Evolutionary conservation across 257 asterid genomes (phyloP), one percentile per base, ranked within the genome.

Genomic region (Solanum paucissectum): DNA sequence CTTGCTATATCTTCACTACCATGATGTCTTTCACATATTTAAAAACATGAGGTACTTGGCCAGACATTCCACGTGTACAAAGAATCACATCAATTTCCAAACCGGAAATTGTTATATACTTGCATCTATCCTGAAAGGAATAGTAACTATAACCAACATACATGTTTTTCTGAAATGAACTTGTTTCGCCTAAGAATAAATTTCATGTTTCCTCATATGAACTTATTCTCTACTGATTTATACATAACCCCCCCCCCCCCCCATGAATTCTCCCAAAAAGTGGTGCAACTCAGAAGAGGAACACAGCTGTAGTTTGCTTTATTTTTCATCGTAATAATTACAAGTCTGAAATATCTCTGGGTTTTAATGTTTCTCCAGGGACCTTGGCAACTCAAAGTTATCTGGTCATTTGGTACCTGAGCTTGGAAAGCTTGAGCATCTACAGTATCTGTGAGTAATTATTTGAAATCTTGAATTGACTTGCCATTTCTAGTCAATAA

Each of bases 361-460:
- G 42, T 82, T 64, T 32, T 82, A 29, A 82, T 20, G 12, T 34
- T 83, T 87, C 83, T 87, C 49, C 89, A 95, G 98, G 91, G 98
- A 95, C 91, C 96, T 95, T 60, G 98, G 98, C 46, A 95, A 95
- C 92, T 92, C 97, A 64, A 93, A 94, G 68, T 89, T 95, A 88
- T 92, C 94, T 60, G 98, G 98, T 83, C 93, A 94, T 87, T 91
- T 95, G 44, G 95, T 92, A 79, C 90, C 95, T 38, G 98, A 95
- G 85, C 94, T 95, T 69, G 98, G 96, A 84, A 93, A 93, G 84
- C 98, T 95, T 68, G 95, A 93, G 83, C 91, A 94, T 89, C 94
- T 94, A 77, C 95, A 94, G 89, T 94, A 94, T 90, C 89, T 96
- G 98, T 95, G 86, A 93, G 98, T 90, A 87, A 89, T 37, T 84